Percentiles rank a stretch among this genome's conserved stretches.
Evolutionary conservation across 257 asterid species (phyloP).

Genomic region (Petrea volubilis): DNA sequence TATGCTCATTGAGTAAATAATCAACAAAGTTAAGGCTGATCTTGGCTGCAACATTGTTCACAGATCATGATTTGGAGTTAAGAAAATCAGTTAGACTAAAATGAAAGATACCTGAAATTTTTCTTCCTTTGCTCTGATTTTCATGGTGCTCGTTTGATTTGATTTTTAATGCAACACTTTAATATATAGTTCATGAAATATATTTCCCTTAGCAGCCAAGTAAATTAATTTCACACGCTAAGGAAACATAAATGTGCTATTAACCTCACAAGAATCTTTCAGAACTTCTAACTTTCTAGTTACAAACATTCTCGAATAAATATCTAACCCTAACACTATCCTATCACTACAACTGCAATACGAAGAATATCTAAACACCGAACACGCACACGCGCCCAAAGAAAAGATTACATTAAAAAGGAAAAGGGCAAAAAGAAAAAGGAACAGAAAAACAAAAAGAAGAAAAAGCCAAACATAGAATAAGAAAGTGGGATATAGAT

Average conservation of each 20-base stretch:
- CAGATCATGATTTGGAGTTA: background rate
- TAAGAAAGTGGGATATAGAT: background rate
- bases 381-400: background rate
- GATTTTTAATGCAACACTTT: background rate
- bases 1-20: background rate
- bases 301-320: background rate
- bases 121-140: background rate
- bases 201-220: background rate
- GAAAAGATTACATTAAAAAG: background rate
- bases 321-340: background rate
- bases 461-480: no score
- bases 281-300: background rate
- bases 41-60: background rate
- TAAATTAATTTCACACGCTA: background rate
- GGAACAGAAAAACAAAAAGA: no score
- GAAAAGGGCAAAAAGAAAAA: background rate
- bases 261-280: background rate
- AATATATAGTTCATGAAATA: background rate
- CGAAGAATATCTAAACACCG: background rate
- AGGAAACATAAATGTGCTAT: background rate
- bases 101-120: background rate
- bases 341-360: background rate
- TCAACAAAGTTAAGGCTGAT: background rate
- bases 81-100: background rate
- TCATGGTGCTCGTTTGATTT: background rate